A percentile compares a stretch with the other conserved stretches of the same genome.
phyloP scores from a whole-genome alignment of 2,329 filamentous ascomycete species.

The Cladorrhinum sp. region DNA sequence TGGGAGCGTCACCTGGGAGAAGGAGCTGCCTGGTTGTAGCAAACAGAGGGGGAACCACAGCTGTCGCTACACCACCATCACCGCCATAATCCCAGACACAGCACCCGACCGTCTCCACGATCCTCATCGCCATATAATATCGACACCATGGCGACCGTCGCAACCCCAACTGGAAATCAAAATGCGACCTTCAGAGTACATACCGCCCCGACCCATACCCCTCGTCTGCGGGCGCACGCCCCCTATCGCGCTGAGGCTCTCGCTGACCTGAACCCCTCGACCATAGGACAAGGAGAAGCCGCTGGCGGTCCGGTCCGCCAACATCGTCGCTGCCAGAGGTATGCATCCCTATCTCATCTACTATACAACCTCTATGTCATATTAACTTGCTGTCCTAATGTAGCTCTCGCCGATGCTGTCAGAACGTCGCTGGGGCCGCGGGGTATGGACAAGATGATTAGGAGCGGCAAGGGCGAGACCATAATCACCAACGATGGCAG shows the following conservation, averaged over 20 bases:
- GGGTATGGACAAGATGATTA: constrained; percentile 99
- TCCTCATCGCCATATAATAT: constrained; percentile 13
- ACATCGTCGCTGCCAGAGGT: constrained; percentile 97
- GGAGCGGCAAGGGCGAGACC: constrained; percentile 92
- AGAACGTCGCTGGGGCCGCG: constrained; percentile 92
- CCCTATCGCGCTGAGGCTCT: constrained; percentile 35
- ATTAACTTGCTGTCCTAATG: constrained; percentile 8
- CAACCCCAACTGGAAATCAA: constrained; percentile 43
- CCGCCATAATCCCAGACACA: constrained; percentile 8
- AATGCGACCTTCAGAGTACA: constrained; percentile 59
- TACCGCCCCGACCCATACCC: constrained; percentile 17
- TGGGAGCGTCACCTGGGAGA: constrained; percentile 15
- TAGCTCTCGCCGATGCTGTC: constrained; percentile 95
- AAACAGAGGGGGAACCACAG: constrained; percentile 11
- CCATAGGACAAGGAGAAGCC: constrained; percentile 91
- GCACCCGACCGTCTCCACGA: constrained; percentile 2
- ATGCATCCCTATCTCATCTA: constrained; percentile 30
- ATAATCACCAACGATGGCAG: constrained; percentile 99
- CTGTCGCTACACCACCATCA: constrained; percentile 12
- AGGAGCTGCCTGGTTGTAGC: constrained; percentile 26
- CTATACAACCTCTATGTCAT: neutral
- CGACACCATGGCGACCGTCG: constrained; percentile 38
- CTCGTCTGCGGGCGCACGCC: neutral
- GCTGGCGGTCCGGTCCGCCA: constrained; percentile 89
- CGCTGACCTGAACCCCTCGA: constrained; percentile 21